Evolutionary conservation across 2,329 filamentous ascomycete genomes (phyloP).

Genomic region (Hyphodiscus sp.): DNA sequence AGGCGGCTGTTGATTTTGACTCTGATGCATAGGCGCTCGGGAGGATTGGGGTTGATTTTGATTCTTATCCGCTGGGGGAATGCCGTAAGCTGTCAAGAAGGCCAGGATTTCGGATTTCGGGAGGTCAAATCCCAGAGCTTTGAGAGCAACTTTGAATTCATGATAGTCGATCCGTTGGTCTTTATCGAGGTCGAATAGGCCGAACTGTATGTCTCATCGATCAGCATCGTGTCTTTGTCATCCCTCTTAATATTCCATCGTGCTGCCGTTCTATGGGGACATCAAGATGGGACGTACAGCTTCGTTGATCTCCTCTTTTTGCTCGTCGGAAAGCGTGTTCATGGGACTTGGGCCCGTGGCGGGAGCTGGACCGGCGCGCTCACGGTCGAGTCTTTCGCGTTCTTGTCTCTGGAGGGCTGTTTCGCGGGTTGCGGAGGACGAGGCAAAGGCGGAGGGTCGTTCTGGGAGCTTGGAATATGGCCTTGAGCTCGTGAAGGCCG

Average conservation of each 20-base stretch:
- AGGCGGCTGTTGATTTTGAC: conserved; percentile 45
- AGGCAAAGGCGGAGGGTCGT: conserved; percentile 32
- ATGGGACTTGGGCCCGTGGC: conserved; percentile 12
- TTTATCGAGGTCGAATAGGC: conserved; percentile 94
- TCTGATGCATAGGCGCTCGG: conserved; percentile 33
- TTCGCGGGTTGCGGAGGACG: conserved; percentile 28
- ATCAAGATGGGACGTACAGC: conserved; percentile 55
- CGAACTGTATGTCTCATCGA: conserved; percentile 53
- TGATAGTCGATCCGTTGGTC: conserved; percentile 94
- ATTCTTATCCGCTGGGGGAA: conserved; percentile 45
- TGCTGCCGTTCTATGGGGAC: neutral
- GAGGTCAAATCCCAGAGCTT: conserved; percentile 89
- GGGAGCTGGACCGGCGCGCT: conserved; percentile 19
- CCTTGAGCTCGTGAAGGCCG: conserved; percentile 41
- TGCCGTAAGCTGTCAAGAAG: conserved; percentile 75
- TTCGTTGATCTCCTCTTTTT: conserved; percentile 88
- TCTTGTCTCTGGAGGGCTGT: conserved; percentile 33
- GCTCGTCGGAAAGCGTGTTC: conserved; percentile 68
- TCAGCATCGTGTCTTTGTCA: neutral
- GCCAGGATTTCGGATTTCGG: conserved; percentile 78
- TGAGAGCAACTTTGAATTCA: conserved; percentile 93
- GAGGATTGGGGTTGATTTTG: conserved; percentile 28
- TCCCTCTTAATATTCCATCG: neutral
- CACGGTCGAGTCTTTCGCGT: conserved; percentile 31
- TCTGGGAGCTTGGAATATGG: conserved; percentile 41